Evolutionary conservation across 139 green algal genomes (phyloP), one percentile per base, ranked within the genome.

Genomic region (Chlorella vulgaris): DNA sequence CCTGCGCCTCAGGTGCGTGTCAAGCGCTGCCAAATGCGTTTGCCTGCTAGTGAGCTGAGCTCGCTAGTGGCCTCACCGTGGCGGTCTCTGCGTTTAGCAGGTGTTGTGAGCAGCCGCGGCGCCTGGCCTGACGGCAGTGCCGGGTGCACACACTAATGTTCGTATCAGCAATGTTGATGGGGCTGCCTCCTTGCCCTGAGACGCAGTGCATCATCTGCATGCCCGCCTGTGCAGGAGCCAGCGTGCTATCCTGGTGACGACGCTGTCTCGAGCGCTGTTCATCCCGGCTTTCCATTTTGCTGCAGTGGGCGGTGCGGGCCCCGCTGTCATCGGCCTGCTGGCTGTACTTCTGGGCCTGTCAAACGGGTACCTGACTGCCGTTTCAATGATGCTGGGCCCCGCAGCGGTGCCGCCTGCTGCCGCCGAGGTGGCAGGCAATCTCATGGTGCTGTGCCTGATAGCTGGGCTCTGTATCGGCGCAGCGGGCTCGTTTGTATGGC

Each of bases 401-500:
- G 50, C 31, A 0, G 24, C 22, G 8, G 74, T 82, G 50, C 62
- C 38, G n/a, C 31, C 50, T 7, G 55, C 28, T 0, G 55, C 81
- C 7, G 80, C 77, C 18, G 91, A 93, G 43, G 58, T 87, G 33
- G 88, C 84, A 47, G 85, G 90, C 69, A 92, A 92, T 50, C 66
- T 96, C 33, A 89, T 95, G 88, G 94, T 97, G 42, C 70, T 98
- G 2, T 88, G 84, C 26, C 81, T 98, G 58, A 84, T 98, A n/a
- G 33, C 76, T 28, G 94, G 94, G 19, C 88, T 98, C 24, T 89
- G 84, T 36, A 61, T 91, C 19, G 94, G 94, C 0, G 93, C 94
- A 0, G 67, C 88, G 6, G 67, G 76, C 40, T 86, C 91, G 28
- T 98, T 91, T 67, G 36, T 91, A 33, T 95, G 91, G 89, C 77